Base-by-base conservation (phyloP, 768 basidiomycete genomes). In the Boletus rubroflammeus region DNA sequence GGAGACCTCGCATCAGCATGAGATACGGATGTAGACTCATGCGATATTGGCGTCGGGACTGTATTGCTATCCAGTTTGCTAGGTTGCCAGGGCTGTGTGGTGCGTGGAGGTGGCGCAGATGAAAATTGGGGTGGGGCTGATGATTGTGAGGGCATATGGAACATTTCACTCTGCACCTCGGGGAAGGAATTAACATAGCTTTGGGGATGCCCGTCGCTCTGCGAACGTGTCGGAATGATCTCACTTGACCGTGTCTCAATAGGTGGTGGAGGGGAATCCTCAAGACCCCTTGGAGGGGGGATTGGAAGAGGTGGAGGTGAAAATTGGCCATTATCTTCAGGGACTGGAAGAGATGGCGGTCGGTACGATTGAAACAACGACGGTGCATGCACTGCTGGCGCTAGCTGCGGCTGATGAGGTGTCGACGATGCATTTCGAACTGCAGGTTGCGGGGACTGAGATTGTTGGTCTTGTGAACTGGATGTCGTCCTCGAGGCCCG, bases 281-380 rank as follows among this genome's bases (percentile, higher is more conserved):
- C 67, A 15, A 34, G 49, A 15, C 62, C 51, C 49, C 64, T 58
- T 9, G 68, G 68, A 1, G 68, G 68, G 1, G 70, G 68, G 43
- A 70, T 50, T 8, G 64, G 70, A 13, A 70, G 48, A 1, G 68
- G 64, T 25, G 68, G 68, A 17, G 68, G 68, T 11, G 68, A 70
- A 43, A 31, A 68, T 32, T 62, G 56, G 45, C 55, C 59, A 49
- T 21, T 23, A 5, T 60, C 63, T 31, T 58, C 65, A 21, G 55
- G 15, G 1, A 44, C 3, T n/a, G 58, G 48, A 45, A 57, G 54
- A n/a, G 61, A 65, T 2, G 65, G 63, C 3, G 65, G 59, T 19
- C 44, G 62, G 38, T 63, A 63, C 6, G 65, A 55, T 44, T 61
- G 58, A 45, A 69, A 69, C 47, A 68, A 39, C 8, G 63, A 67